Evolutionary conservation across 257 asterid species (phyloP).

Genomic region (Lavandula angustifolia): DNA sequence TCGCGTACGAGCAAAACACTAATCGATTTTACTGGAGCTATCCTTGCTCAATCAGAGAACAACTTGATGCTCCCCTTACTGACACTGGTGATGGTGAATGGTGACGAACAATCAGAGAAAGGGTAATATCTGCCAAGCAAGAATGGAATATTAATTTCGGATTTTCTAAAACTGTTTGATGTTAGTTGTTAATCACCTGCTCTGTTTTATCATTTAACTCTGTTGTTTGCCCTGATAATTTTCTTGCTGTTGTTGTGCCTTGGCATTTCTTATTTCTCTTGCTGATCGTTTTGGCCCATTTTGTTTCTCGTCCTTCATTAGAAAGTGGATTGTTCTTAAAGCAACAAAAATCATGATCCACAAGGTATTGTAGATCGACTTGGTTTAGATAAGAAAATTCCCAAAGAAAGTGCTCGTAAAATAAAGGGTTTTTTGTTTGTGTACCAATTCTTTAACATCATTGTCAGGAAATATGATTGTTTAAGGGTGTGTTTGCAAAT

Average conservation of each 20-base stretch:
- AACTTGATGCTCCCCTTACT: conserved; percentile 67
- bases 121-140: conserved; percentile 52
- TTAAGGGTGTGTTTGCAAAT: too few relatives aligned
- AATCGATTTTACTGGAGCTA: conserved; percentile 69
- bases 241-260: conserved; percentile 15
- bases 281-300: neutral
- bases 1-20: conserved; percentile 85
- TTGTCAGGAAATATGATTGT: neutral
- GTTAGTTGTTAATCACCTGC: neutral
- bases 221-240: neutral
- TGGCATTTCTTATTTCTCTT: neutral
- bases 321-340: too few relatives aligned
- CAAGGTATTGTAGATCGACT: too few relatives aligned
- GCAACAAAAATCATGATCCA: too few relatives aligned
- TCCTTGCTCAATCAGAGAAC: conserved; percentile 51
- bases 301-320: neutral
- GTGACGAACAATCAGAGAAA: too few relatives aligned
- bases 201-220: neutral
- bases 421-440: conserved; percentile 17
- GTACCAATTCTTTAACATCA: neutral
- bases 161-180: conserved; percentile 20
- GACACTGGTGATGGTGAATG: conserved; percentile 87
- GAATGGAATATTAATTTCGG: conserved; percentile 6
- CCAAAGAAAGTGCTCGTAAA: too few relatives aligned
- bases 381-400: too few relatives aligned